These are phyloP conservation scores for Solanum hybrid DNA, from an alignment of 305 asterid species.

Conservation along the genomic window DNA sequence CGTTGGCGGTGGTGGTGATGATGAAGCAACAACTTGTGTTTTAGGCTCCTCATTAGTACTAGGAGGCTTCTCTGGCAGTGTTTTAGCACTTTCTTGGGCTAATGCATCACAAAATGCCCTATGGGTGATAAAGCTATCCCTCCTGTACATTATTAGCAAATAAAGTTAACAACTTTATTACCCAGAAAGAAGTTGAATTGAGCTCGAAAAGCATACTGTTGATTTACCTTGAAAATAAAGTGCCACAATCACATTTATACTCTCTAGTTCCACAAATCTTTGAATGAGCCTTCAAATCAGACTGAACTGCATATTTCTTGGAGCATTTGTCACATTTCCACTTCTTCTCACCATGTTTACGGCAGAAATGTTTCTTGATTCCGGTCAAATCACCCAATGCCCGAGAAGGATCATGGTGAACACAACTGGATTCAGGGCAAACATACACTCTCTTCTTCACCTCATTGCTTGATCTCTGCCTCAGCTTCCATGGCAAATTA, in stretches of 20 bases:
- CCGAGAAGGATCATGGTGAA: slow-evolving; percentile 62
- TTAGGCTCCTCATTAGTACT: slow-evolving; percentile 31
- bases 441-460: slow-evolving; percentile 55
- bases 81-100: slow-evolving; percentile 60
- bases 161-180: neutral
- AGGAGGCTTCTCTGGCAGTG: slow-evolving; percentile 25
- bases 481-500: slow-evolving; percentile 60
- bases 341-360: slow-evolving; percentile 74
- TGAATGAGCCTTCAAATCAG: slow-evolving; percentile 74
- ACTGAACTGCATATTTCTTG: slow-evolving; percentile 62
- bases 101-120: slow-evolving; percentile 73
- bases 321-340: slow-evolving; percentile 72
- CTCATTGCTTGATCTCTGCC: slow-evolving; percentile 48
- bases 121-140: slow-evolving; percentile 75
- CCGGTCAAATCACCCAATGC: slow-evolving; percentile 77
- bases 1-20: slow-evolving; percentile 31
- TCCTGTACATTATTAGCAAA: slow-evolving; percentile 25
- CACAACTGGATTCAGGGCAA: slow-evolving; percentile 57
- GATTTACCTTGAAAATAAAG: slow-evolving; percentile 57
- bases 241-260: slow-evolving; percentile 67
- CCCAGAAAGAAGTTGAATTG: neutral
- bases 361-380: slow-evolving; percentile 66
- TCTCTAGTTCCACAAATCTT: slow-evolving; percentile 72
- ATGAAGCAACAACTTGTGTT: slow-evolving; percentile 22
- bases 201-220: neutral